Evolutionary conservation across 345 rosid genomes (phyloP).

Genomic region (Gynandropsis gynandra): DNA sequence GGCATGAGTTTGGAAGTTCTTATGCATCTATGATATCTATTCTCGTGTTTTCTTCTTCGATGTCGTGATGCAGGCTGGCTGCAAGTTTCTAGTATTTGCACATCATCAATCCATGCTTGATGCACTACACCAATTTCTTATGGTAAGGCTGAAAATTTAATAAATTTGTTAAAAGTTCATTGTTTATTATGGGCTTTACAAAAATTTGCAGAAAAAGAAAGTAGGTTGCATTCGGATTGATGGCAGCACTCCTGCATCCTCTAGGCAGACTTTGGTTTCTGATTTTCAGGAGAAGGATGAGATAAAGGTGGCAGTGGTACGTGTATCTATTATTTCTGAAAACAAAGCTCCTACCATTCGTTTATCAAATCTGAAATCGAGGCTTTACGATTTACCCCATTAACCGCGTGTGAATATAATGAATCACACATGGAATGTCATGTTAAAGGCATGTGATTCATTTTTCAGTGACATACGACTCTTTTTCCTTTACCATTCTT

Average conservation of each 20-base stretch:
- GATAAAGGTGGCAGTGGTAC: slow-evolving; percentile 81
- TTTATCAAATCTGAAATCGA: slow-evolving; percentile 4
- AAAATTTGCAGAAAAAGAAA: slow-evolving; percentile 73
- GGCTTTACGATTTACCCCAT: not conserved
- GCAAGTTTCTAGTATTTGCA: slow-evolving; percentile 92
- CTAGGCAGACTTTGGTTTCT: slow-evolving; percentile 68
- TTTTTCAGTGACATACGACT: no score
- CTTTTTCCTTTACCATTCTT: no score
- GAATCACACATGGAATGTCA: not conserved
- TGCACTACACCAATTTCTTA: slow-evolving; percentile 64
- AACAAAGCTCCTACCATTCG: slow-evolving; percentile 6
- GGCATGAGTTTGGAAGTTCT: not conserved
- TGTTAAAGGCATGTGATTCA: not conserved
- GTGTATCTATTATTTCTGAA: slow-evolving; percentile 12
- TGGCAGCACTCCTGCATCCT: slow-evolving; percentile 66
- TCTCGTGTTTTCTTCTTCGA: slow-evolving; percentile 14
- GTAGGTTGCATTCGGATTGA: slow-evolving; percentile 83
- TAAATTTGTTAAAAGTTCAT: slow-evolving; percentile 13
- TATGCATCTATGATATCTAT: slow-evolving; percentile 12
- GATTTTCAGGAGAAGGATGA: slow-evolving; percentile 83
- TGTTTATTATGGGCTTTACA: slow-evolving; percentile 18
- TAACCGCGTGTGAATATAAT: not conserved
- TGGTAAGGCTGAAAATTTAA: slow-evolving; percentile 43
- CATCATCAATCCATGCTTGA: slow-evolving; percentile 88
- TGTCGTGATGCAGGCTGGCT: slow-evolving; percentile 63